A percentile compares a stretch with the other conserved stretches of the same genome.
phyloP scores from a whole-genome alignment of 2,329 filamentous ascomycete species.

The Teratosphaeria zuluensis region DNA sequence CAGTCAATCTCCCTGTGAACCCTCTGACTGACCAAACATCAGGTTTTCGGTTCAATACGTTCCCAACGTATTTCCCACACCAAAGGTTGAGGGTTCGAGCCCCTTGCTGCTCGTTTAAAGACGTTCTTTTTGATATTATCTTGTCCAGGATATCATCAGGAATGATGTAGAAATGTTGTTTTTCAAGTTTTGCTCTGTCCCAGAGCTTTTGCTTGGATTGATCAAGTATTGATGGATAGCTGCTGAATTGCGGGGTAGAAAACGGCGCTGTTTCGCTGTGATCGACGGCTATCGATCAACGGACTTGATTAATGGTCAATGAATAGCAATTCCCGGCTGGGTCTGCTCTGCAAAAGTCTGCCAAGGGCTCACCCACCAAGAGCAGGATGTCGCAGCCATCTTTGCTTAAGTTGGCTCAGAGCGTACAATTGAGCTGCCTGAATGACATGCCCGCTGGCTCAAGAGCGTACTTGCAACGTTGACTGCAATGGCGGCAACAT shows the following conservation, averaged over 20 bases:
- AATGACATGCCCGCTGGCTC: too few relatives aligned
- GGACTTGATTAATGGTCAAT: not conserved
- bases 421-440: too few relatives aligned
- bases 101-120: slow-evolving; percentile 1
- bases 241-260: not conserved
- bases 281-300: not conserved
- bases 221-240: not conserved
- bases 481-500: too few relatives aligned
- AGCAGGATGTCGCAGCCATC: too few relatives aligned
- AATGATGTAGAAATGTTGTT: not conserved
- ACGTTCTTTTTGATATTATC: not conserved
- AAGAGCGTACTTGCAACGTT: too few relatives aligned
- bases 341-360: too few relatives aligned
- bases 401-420: too few relatives aligned
- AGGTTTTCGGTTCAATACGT: not conserved
- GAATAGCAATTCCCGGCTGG: too few relatives aligned
- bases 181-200: not conserved
- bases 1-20: too few relatives aligned
- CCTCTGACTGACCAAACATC: not conserved
- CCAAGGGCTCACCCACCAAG: too few relatives aligned
- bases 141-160: too few relatives aligned
- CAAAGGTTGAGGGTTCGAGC: slow-evolving; percentile 1
- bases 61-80: too few relatives aligned
- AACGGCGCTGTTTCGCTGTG: not conserved
- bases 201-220: not conserved